phyloP scores from a whole-genome alignment of 352 stramenopile genomes.

The Blastocystis sp. region DNA sequence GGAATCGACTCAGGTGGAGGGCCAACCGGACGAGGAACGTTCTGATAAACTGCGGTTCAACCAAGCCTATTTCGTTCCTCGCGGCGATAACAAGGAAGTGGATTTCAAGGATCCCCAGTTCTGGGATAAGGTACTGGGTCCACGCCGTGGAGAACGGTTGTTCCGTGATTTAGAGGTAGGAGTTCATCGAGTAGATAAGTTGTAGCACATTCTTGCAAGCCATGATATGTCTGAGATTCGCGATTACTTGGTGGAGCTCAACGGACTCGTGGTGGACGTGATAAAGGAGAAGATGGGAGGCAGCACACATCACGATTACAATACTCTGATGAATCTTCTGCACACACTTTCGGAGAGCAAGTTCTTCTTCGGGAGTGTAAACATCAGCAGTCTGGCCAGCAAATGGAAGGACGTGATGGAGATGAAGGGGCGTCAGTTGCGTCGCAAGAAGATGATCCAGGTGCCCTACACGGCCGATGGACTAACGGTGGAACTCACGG shows the following conservation, averaged over 20 bases:
- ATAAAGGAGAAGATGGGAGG: conserved; percentile 77
- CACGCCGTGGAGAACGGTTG: conserved; percentile 71
- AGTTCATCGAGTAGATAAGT: conserved; percentile 66
- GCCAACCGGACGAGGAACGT: conserved; percentile 72
- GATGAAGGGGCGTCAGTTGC: conserved; percentile 44
- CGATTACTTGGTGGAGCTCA: conserved; percentile 73
- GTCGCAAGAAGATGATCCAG: conserved; percentile 30
- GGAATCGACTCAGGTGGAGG: neutral
- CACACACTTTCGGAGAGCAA: conserved; percentile 41
- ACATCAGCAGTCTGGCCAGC: conserved; percentile 18
- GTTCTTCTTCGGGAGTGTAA: conserved; percentile 2
- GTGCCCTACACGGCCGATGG: neutral
- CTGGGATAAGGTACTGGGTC: conserved; percentile 93
- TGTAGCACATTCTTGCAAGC: conserved; percentile 53
- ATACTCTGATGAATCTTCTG: conserved; percentile 10
- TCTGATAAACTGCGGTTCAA: conserved; percentile 69
- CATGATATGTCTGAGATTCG: conserved; percentile 75
- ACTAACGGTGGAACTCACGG: conserved; percentile 19
- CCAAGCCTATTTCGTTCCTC: conserved; percentile 63
- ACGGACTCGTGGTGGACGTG: conserved; percentile 72
- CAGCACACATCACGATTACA: conserved; percentile 51
- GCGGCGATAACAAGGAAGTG: conserved; percentile 75
- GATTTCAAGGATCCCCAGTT: conserved; percentile 96
- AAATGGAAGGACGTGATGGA: conserved; percentile 52
- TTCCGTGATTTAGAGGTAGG: conserved; percentile 80